Evolutionary conservation across 2,329 filamentous ascomycete genomes (phyloP).

Genomic region (Kalmusia sp.): DNA sequence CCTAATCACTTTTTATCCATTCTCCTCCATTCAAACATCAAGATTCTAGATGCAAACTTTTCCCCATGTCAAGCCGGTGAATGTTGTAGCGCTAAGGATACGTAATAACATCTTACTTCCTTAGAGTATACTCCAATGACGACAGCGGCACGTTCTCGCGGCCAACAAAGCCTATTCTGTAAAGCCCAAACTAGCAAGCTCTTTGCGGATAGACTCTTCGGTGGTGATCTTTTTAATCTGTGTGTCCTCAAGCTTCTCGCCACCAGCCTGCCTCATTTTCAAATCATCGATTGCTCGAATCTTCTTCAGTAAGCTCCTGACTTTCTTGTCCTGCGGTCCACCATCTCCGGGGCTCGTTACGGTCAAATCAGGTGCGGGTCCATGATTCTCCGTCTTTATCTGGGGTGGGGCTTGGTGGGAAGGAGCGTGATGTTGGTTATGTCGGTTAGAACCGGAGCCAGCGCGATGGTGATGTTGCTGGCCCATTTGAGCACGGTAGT

Average conservation of each 20-base stretch:
- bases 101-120: too few relatives aligned
- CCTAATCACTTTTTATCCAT: not conserved
- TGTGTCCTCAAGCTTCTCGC: constrained; percentile 97
- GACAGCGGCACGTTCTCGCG: not conserved
- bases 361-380: constrained; percentile 56
- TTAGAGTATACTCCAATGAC: not conserved
- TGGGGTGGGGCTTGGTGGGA: constrained; percentile 26
- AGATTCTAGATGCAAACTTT: not conserved
- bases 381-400: constrained; percentile 42
- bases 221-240: constrained; percentile 98
- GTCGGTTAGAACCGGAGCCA: constrained; percentile 24
- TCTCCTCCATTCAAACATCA: not conserved
- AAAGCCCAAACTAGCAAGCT: constrained; percentile 71
- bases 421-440: constrained; percentile 15
- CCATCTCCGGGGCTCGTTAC: constrained; percentile 64
- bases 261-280: constrained; percentile 92
- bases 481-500: constrained; percentile 31
- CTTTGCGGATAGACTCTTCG: constrained; percentile 82
- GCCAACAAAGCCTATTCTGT: constrained; percentile 22
- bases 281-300: constrained; percentile 96
- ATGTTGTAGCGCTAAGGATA: too few relatives aligned
- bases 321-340: constrained; percentile 88
- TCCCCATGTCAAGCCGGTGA: too few relatives aligned
- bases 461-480: constrained; percentile 35
- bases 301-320: constrained; percentile 93